Percentiles rank a stretch among this genome's conserved stretches.
Evolutionary conservation across 192 early-diverging fungal genomes (phyloP).

Genomic region (Ambispora gerdemannii): DNA sequence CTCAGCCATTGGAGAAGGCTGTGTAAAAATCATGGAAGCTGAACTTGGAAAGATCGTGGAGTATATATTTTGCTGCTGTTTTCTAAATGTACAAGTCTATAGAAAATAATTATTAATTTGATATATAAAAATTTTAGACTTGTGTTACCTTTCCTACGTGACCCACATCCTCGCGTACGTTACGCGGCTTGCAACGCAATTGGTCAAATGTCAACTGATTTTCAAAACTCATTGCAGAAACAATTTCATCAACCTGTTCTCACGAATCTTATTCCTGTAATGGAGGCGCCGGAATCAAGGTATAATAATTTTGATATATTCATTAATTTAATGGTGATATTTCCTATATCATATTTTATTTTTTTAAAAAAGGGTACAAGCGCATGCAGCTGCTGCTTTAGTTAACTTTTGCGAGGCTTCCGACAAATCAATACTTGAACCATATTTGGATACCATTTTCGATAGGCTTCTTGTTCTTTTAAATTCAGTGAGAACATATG

Average conservation of each 20-base stretch:
- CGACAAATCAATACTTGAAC: conserved; percentile 76
- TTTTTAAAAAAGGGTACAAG: conserved; percentile 71
- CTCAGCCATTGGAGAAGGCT: conserved; percentile 96
- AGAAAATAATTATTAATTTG: background rate
- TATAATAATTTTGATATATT: background rate
- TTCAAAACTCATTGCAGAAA: conserved; percentile 74
- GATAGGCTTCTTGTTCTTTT: conserved; percentile 80
- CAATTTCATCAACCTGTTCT: conserved; percentile 71
- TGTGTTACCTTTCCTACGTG: conserved; percentile 75
- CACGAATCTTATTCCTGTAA: conserved; percentile 75
- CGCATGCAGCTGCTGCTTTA: conserved; percentile 92
- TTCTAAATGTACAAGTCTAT: background rate
- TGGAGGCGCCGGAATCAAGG: conserved; percentile 59
- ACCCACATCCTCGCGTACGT: conserved; percentile 92
- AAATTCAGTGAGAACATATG: conserved; percentile 81
- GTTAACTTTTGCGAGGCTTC: conserved; percentile 97
- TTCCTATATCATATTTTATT: background rate
- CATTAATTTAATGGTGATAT: too few species aligned
- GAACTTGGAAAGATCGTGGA: conserved; percentile 83
- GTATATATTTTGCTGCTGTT: background rate
- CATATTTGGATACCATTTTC: conserved; percentile 89
- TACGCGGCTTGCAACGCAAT: conserved; percentile 95
- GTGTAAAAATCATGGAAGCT: conserved; percentile 87
- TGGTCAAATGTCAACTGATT: conserved; percentile 98
- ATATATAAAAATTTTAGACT: conserved; percentile 40